Conservation (phyloP, 176 grass and related monocot genomes). For the Zizania latifolia region DNA sequence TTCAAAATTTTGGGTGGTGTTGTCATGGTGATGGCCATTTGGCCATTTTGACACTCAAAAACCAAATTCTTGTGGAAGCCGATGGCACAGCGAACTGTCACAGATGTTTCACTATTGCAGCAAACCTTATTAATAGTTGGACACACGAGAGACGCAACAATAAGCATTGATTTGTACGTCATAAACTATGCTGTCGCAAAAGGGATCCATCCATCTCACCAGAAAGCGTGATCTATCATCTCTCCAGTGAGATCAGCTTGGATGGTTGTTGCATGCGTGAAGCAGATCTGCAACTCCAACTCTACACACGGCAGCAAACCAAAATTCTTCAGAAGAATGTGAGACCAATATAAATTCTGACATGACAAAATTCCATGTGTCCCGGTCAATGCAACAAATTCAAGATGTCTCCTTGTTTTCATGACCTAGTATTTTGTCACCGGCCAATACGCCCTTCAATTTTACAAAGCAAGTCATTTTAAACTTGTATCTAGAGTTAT, state of each 20-base stretch:
- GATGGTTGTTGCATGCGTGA: slow-evolving; percentile 18
- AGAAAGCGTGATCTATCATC: neutral
- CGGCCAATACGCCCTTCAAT: no score
- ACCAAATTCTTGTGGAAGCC: neutral
- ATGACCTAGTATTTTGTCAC: no score
- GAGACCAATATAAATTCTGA: neutral
- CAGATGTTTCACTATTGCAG: neutral
- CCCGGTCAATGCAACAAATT: neutral
- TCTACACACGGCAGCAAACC: slow-evolving; percentile 1
- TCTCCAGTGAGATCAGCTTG: slow-evolving; percentile 11
- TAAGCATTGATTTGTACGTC: no score
- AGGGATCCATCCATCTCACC: neutral
- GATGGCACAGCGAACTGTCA: neutral
- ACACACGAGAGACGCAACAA: no score
- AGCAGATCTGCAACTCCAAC: neutral
- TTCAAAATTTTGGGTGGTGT: no score
- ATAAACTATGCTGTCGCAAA: neutral
- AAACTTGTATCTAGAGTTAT: no score
- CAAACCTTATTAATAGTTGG: neutral
- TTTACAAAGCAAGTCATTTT: no score
- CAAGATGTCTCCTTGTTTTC: neutral
- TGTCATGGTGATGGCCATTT: no score
- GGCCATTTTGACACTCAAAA: neutral
- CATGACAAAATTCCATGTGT: neutral
- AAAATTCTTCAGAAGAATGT: neutral